Percentiles rank a stretch among this genome's conserved stretches.
Evolutionary conservation across 2,329 filamentous ascomycete genomes (phyloP).

Genomic region (Calonectria naviculata): DNA sequence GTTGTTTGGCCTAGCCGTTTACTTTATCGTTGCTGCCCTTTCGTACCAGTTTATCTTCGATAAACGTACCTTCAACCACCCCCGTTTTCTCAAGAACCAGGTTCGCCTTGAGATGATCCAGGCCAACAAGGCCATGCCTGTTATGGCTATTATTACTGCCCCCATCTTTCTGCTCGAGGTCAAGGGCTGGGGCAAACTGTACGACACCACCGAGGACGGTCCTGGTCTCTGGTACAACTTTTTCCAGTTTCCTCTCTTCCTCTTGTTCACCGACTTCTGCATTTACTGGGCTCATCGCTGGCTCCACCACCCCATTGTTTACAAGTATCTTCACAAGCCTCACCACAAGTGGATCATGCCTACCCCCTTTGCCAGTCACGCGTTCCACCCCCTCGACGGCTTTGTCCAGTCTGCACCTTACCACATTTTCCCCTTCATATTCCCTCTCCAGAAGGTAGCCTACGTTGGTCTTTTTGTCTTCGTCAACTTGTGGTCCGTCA

Average conservation of each 20-base stretch:
- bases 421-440: slow-evolving; percentile 92
- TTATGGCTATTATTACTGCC: slow-evolving; percentile 85
- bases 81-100: slow-evolving; percentile 96
- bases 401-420: slow-evolving; percentile 91
- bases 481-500: slow-evolving; percentile 96
- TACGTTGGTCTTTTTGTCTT: slow-evolving; percentile 89
- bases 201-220: slow-evolving; percentile 81
- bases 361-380: slow-evolving; percentile 90
- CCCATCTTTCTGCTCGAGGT: slow-evolving; percentile 87
- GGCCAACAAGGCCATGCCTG: slow-evolving; percentile 79
- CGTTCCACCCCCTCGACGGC: slow-evolving; percentile 95
- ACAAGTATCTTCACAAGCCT: slow-evolving; percentile 93
- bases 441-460: slow-evolving; percentile 91
- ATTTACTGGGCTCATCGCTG: slow-evolving; percentile 94
- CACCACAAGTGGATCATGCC: slow-evolving; percentile 99
- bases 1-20: slow-evolving; percentile 86
- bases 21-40: slow-evolving; percentile 84
- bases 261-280: slow-evolving; percentile 87
- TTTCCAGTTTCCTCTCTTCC: slow-evolving; percentile 87
- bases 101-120: slow-evolving; percentile 87
- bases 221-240: slow-evolving; percentile 83
- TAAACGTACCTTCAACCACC: slow-evolving; percentile 88
- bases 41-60: slow-evolving; percentile 94
- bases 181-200: slow-evolving; percentile 86
- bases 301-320: slow-evolving; percentile 80